phyloP scores from a whole-genome alignment of 768 basidiomycete species.

The Suillus weaverae region DNA sequence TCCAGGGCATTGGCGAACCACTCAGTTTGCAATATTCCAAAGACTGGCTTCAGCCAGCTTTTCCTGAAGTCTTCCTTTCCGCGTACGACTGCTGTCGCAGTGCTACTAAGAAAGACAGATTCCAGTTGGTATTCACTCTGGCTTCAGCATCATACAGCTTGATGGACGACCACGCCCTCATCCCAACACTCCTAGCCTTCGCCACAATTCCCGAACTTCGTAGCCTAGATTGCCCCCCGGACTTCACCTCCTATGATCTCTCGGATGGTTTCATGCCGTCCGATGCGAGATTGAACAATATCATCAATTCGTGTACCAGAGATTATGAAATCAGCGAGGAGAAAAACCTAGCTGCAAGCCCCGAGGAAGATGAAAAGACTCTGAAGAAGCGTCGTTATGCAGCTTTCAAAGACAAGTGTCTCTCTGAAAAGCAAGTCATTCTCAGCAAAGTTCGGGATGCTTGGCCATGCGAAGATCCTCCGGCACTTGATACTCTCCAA shows the following conservation, averaged over 20 bases:
- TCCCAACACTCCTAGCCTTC: conserved; percentile 35
- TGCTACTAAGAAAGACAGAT: conserved; percentile 13
- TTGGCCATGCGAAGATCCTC: conserved; percentile 23
- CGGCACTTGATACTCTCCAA: background rate
- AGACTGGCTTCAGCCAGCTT: conserved; percentile 27
- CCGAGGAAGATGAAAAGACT: conserved; percentile 3
- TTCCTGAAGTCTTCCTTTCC: conserved; percentile 27
- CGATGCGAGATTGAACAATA: background rate
- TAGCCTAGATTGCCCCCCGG: conserved; percentile 17
- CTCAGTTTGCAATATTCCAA: conserved; percentile 24
- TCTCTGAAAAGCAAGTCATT: conserved; percentile 7
- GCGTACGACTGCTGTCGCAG: conserved; percentile 29
- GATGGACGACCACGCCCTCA: conserved; percentile 10
- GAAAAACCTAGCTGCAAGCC: background rate
- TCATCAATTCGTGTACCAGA: background rate
- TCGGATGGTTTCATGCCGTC: conserved; percentile 13
- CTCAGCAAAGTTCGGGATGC: conserved; percentile 3
- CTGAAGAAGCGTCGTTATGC: conserved; percentile 9
- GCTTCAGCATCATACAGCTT: conserved; percentile 33
- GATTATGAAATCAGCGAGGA: conserved; percentile 19
- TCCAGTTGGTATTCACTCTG: conserved; percentile 31
- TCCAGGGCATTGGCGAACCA: background rate
- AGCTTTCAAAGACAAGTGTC: conserved; percentile 11
- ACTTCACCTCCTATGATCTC: conserved; percentile 13
- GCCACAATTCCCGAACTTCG: conserved; percentile 13